A percentile compares a stretch with the other conserved stretches of the same genome.
phyloP scores from a whole-genome alignment of 345 rosid species.

The Brassica incana region DNA sequence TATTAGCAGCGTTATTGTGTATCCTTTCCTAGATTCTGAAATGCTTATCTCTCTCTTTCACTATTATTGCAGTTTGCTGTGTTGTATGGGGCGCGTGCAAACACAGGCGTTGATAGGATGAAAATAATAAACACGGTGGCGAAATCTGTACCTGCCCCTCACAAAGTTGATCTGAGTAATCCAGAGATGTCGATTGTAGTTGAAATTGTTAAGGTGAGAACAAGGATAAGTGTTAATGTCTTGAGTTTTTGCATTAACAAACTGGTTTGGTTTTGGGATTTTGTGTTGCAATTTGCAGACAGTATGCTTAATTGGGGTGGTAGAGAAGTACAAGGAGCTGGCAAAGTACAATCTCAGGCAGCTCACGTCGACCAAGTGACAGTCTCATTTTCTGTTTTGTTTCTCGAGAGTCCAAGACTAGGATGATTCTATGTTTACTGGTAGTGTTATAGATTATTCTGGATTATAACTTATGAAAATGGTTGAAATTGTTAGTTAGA shows the following conservation, averaged over 20 bases:
- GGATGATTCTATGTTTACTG: neutral
- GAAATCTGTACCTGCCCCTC: slow-evolving; percentile 82
- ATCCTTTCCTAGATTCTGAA: neutral
- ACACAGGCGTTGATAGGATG: slow-evolving; percentile 88
- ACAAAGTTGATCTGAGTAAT: slow-evolving; percentile 87
- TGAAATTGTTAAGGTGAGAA: slow-evolving; percentile 79
- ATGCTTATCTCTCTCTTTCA: neutral
- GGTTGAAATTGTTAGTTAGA: neutral
- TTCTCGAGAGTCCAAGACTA: slow-evolving; percentile 8
- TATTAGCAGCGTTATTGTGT: neutral
- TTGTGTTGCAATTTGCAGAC: slow-evolving; percentile 52
- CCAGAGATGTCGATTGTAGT: slow-evolving; percentile 87
- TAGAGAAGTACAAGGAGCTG: slow-evolving; percentile 88
- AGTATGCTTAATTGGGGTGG: slow-evolving; percentile 79
- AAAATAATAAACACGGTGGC: slow-evolving; percentile 84
- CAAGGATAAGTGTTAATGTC: neutral
- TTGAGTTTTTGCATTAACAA: neutral
- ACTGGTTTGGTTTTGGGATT: neutral
- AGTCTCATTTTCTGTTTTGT: slow-evolving; percentile 10
- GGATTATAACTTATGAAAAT: neutral
- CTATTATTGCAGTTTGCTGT: slow-evolving; percentile 78
- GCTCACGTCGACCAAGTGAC: slow-evolving; percentile 59
- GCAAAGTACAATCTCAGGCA: slow-evolving; percentile 84
- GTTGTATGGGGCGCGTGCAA: slow-evolving; percentile 82
- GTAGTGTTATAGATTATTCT: neutral